These are phyloP conservation scores for Gossypium anomalum DNA, from an alignment of 345 rosid genomes.

Conservation along the genomic window DNA sequence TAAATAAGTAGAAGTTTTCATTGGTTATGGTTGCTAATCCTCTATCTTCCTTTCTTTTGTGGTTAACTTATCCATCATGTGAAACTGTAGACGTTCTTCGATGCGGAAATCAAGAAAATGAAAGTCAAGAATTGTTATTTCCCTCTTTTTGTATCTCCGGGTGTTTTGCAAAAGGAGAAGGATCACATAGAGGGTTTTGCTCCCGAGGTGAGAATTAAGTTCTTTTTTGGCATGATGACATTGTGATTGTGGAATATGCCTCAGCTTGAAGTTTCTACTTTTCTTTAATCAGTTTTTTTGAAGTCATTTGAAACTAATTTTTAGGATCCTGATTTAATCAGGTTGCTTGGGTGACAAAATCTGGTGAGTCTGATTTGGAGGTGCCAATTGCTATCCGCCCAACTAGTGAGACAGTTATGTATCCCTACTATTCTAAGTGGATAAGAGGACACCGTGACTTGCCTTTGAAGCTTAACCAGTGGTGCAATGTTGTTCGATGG, in stretches of 20 bases:
- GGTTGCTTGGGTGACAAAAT: slow-evolving; percentile 99
- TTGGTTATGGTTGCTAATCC: neutral
- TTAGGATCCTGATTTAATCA: slow-evolving; percentile 23
- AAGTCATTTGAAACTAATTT: neutral
- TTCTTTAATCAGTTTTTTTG: neutral
- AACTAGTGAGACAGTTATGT: slow-evolving; percentile 98
- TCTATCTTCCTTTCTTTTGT: neutral
- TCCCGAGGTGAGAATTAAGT: slow-evolving; percentile 67
- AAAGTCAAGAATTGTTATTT: slow-evolving; percentile 89
- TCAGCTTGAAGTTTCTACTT: neutral
- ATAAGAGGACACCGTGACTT: slow-evolving; percentile 95
- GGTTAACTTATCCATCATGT: slow-evolving; percentile 16
- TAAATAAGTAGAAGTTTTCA: neutral
- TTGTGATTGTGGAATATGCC: neutral
- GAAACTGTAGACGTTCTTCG: slow-evolving; percentile 69
- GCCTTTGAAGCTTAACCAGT: slow-evolving; percentile 92
- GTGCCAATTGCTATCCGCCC: slow-evolving; percentile 94
- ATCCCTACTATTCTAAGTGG: slow-evolving; percentile 97
- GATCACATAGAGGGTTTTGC: slow-evolving; percentile 96
- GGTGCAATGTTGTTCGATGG: slow-evolving; percentile 99
- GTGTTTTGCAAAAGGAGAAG: slow-evolving; percentile 82
- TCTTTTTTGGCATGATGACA: neutral
- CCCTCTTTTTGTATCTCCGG: slow-evolving; percentile 93
- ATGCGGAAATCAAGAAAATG: slow-evolving; percentile 88
- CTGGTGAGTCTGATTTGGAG: slow-evolving; percentile 89